Percentiles rank a stretch among this genome's conserved stretches.
phyloP scores from a whole-genome alignment of 1,139 yeast genomes.

The Geotrichum fermentans region DNA sequence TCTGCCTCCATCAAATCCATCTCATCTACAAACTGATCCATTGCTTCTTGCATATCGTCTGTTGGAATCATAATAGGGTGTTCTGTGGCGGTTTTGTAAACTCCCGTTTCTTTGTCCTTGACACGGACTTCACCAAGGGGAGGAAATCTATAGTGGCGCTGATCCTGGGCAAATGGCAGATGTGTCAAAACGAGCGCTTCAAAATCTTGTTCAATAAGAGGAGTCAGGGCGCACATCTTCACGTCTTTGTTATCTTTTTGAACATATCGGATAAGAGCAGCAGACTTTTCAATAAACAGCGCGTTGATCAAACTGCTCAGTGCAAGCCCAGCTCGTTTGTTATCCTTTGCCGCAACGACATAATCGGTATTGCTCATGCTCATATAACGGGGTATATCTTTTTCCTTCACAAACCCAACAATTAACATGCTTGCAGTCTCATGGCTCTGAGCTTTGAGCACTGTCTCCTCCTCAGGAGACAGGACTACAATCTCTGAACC shows the following conservation, averaged over 20 bases:
- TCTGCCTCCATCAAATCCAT: conserved; percentile 38
- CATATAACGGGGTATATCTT: conserved; percentile 53
- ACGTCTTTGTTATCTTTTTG: conserved; percentile 44
- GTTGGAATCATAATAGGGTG: conserved; percentile 33
- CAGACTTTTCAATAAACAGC: conserved; percentile 45
- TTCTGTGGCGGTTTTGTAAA: conserved; percentile 25
- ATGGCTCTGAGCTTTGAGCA: conserved; percentile 31
- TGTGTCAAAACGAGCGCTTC: conserved; percentile 41
- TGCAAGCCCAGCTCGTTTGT: conserved; percentile 46
- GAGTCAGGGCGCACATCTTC: conserved; percentile 35
- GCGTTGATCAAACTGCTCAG: conserved; percentile 55
- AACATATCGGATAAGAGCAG: conserved; percentile 62
- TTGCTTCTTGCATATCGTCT: conserved; percentile 36
- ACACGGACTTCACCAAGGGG: conserved; percentile 41
- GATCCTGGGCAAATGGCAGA: conserved; percentile 79
- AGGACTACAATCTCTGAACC: conserved; percentile 58
- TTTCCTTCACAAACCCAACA: conserved; percentile 51
- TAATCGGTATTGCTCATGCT: conserved; percentile 56
- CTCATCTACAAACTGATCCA: conserved; percentile 41
- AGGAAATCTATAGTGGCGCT: conserved; percentile 59
- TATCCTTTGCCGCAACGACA: conserved; percentile 46
- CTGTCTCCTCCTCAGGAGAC: conserved; percentile 44
- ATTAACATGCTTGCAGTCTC: conserved; percentile 45
- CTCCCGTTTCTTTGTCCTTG: conserved; percentile 34
- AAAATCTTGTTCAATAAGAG: conserved; percentile 39